Percentiles rank a stretch among this genome's conserved stretches.
phyloP scores from a whole-genome alignment of 441 rosid genomes.

The Breynia disticha region DNA sequence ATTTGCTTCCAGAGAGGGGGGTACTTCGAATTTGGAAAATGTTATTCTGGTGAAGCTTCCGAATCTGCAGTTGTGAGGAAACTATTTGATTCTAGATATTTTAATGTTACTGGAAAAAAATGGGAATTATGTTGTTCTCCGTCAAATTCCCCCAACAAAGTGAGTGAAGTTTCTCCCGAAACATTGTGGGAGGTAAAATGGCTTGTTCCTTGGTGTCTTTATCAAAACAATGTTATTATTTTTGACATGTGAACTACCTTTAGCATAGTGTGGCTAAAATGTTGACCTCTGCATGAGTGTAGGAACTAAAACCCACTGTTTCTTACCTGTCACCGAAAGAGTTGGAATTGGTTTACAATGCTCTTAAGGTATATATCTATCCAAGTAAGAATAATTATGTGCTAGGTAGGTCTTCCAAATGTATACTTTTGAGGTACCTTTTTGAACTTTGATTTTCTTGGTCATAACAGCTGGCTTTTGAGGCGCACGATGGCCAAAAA shows the following conservation, averaged over 20 bases:
- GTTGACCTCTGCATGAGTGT: constrained; percentile 18
- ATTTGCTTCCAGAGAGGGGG: constrained; percentile 42
- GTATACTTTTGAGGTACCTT: constrained; percentile 11
- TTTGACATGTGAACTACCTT: constrained; percentile 7
- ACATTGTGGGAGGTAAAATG: constrained; percentile 86
- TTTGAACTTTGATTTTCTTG: constrained; percentile 21
- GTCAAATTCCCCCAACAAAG: constrained; percentile 31
- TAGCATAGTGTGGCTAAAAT: constrained; percentile 12
- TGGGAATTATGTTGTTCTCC: constrained; percentile 49
- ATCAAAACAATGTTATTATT: not conserved
- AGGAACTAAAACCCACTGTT: constrained; percentile 73
- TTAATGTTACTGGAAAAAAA: constrained; percentile 36
- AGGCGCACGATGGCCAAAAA: constrained; percentile 89
- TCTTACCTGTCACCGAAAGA: constrained; percentile 78
- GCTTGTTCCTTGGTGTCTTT: constrained; percentile 5
- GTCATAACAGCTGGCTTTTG: constrained; percentile 74
- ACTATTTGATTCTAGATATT: constrained; percentile 30
- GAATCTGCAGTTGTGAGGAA: constrained; percentile 30
- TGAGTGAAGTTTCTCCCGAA: constrained; percentile 49
- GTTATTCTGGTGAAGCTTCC: constrained; percentile 29
- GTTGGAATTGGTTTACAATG: constrained; percentile 68
- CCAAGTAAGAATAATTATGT: not conserved
- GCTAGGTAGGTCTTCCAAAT: constrained; percentile 9
- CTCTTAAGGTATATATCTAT: constrained; percentile 51
- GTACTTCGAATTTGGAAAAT: constrained; percentile 29